Conservation (phyloP, 495 filamentous ascomycete species). For the Podospora appendiculata region DNA sequence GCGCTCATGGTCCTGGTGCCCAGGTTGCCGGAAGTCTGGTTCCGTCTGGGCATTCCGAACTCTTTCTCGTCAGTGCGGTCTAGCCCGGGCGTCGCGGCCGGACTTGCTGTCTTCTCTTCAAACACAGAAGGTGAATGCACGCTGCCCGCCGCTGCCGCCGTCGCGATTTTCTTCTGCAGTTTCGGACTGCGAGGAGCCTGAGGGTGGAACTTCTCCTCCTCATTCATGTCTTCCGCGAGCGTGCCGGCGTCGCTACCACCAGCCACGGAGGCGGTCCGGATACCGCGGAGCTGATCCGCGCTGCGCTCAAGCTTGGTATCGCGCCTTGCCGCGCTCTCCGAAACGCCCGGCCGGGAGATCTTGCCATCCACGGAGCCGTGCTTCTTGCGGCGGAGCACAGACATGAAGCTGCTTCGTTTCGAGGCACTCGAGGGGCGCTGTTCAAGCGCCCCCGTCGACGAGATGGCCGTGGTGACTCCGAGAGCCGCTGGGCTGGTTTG, state of each 20-base stretch:
- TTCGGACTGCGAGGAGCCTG: conserved; percentile 16
- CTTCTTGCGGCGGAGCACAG: conserved; percentile 41
- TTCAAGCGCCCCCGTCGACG: neutral
- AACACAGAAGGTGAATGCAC: no score
- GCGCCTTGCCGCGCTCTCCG: conserved; percentile 40
- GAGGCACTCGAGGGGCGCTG: conserved; percentile 4
- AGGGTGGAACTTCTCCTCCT: neutral
- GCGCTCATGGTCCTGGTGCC: conserved; percentile 20
- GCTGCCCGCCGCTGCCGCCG: neutral
- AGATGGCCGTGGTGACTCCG: neutral
- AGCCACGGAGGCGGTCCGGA: conserved; percentile 7
- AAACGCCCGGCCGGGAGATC: conserved; percentile 33
- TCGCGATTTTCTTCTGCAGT: conserved; percentile 24
- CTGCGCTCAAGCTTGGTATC: conserved; percentile 46
- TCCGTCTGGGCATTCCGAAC: conserved; percentile 5
- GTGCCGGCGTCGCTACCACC: conserved; percentile 4
- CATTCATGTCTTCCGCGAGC: neutral
- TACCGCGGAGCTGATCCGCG: conserved; percentile 26
- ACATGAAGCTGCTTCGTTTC: conserved; percentile 31
- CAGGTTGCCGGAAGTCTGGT: conserved; percentile 23
- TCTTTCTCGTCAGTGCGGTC: neutral
- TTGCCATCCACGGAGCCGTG: conserved; percentile 22
- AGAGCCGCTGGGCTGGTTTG: conserved; percentile 12
- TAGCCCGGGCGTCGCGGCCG: no score
- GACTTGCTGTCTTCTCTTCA: no score